Base-by-base conservation (phyloP, 2,329 filamentous ascomycete species). In the Blastomyces emzantsi region DNA sequence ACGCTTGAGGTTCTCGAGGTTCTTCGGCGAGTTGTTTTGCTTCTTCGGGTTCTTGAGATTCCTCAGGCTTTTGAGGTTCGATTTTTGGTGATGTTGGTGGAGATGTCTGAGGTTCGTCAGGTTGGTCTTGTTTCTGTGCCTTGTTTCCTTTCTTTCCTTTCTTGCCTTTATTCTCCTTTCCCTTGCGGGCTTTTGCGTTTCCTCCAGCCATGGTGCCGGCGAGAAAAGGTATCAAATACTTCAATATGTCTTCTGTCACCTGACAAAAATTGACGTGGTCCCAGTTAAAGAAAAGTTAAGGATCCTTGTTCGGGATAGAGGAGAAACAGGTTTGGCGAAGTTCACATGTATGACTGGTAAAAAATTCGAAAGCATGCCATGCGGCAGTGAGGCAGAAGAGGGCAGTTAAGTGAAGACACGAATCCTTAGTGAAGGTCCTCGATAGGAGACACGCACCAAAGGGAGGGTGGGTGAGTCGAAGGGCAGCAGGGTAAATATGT, bases 131-230 rank as follows among this genome's bases (percentile, higher is more conserved):
- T 28, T 66, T 63, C 61, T 64, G 30, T 25, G 45, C 45, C 60
- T 67, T 63, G 19, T 62, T 65, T 41, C 56, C 63, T 51, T 64
- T 64, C 41, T 67, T 67, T 45, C 62, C 63, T n/a, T 43, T 49
- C 61, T 62, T 62, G 52, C 55, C 55, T 58, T 63, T 62, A 13
- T 62, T 62, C 30, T 63, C 62, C 47, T 63, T 63, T 58, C 36
- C 61, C 56, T 63, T 63, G 30, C 62, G 62, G 39, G 22, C n/a
- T 54, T 63, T 63, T 54, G 60, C 28, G 25, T 55, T 62, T 62
- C 49, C 60, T 17, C 5, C 25, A 51, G 25, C 11, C 61, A 62
- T 62, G 22, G 22, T 57, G 52, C 33, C 52, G 52, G 52, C 36
- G 33, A 60, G 58, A 60, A 51, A 55, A 39, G 61, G 52, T 62